A percentile compares a stretch with the other conserved stretches of the same genome.
phyloP scores from a whole-genome alignment of 257 asterid species.

The Nicotiana undulata region DNA sequence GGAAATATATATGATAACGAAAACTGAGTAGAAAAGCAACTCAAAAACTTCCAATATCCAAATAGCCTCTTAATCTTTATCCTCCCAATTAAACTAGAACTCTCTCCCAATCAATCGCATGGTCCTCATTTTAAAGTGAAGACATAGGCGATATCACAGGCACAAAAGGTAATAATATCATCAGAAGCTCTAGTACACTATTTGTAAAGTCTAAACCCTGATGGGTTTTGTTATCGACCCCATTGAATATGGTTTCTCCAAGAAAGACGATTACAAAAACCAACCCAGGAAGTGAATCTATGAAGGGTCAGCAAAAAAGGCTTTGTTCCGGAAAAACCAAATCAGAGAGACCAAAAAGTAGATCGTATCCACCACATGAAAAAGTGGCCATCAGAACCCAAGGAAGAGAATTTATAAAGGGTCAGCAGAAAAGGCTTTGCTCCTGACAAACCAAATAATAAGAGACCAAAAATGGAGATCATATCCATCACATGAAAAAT shows the following conservation, averaged over 20 bases:
- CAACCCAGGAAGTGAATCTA: background rate
- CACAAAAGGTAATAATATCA: background rate
- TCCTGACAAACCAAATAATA: conserved; percentile 1
- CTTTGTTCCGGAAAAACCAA: background rate
- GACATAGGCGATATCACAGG: background rate
- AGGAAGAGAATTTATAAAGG: background rate
- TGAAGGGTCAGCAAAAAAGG: background rate
- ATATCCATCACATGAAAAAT: background rate
- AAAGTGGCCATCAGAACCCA: background rate
- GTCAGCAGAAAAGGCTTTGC: background rate
- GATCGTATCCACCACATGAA: background rate
- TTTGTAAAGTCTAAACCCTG: background rate
- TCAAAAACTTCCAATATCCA: background rate
- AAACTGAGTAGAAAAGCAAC: background rate
- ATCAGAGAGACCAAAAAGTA: background rate
- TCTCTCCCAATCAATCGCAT: background rate
- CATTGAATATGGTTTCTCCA: background rate
- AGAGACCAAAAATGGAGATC: background rate
- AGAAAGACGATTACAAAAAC: background rate
- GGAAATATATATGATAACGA: background rate
- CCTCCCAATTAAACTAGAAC: background rate
- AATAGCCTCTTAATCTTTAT: background rate
- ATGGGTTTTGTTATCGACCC: background rate
- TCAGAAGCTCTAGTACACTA: background rate
- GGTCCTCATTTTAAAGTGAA: background rate